Evolutionary conservation across 257 asterid species (phyloP).

Genomic region (Fraxinus pennsylvanica): DNA sequence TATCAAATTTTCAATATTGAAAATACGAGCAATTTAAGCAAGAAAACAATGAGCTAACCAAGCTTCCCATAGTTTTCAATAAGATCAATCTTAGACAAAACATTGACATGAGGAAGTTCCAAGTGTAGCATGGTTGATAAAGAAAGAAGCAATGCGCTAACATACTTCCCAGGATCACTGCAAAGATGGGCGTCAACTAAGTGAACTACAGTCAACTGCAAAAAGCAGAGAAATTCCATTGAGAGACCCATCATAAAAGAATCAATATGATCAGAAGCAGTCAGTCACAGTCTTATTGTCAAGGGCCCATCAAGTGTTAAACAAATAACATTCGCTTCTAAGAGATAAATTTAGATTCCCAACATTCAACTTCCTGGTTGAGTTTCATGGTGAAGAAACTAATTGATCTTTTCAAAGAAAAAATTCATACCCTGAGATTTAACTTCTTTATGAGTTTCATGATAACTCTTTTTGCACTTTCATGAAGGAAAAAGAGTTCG

Average conservation of each 20-base stretch:
- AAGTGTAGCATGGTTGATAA: conserved; percentile 91
- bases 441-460: conserved; percentile 85
- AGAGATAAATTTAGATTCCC: conserved; percentile 18
- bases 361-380: conserved; percentile 4
- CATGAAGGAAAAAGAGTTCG: conserved; percentile 92
- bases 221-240: conserved; percentile 17
- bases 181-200: conserved; percentile 97
- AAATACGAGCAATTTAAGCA: background rate
- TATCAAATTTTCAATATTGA: background rate
- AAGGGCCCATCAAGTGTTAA: background rate
- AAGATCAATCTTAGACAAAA: conserved; percentile 92
- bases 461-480: conserved; percentile 71
- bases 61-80: conserved; percentile 87
- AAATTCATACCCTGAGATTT: conserved; percentile 66
- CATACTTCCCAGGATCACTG: conserved; percentile 94
- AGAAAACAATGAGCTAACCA: conserved; percentile 44
- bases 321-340: background rate
- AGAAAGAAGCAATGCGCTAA: conserved; percentile 87
- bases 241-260: background rate
- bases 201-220: conserved; percentile 94
- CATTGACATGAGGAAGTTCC: conserved; percentile 97
- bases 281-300: conserved; percentile 13
- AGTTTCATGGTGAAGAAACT: conserved; percentile 12
- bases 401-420: conserved; percentile 16
- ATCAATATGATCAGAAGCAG: conserved; percentile 2